Percentiles rank a stretch among this genome's conserved stretches.
phyloP scores from a whole-genome alignment of 2,329 filamentous ascomycete species.

The Colletotrichum sp. region DNA sequence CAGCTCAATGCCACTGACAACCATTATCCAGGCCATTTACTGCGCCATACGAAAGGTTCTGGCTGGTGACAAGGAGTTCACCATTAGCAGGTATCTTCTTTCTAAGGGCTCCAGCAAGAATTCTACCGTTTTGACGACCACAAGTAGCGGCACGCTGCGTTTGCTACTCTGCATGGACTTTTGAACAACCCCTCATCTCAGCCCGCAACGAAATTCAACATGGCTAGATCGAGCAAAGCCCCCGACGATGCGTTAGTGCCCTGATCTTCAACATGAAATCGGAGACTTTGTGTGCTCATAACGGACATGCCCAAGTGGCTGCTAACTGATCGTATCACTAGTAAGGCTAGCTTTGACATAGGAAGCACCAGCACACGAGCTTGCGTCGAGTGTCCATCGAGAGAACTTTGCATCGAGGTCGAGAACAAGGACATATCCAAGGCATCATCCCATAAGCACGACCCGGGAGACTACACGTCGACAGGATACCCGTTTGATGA shows the following conservation, averaged over 20 bases:
- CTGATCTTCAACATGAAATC: background rate
- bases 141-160: background rate
- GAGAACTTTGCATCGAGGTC: background rate
- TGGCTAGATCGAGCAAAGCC: background rate
- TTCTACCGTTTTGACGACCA: background rate
- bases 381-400: constrained; percentile 5
- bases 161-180: background rate
- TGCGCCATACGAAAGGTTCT: background rate
- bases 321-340: background rate
- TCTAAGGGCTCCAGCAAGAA: background rate
- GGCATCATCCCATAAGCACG: background rate
- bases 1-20: background rate
- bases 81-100: background rate
- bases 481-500: constrained; percentile 23
- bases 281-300: background rate
- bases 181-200: background rate
- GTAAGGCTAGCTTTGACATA: constrained; percentile 7
- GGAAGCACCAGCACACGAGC: constrained; percentile 24
- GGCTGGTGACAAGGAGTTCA: background rate
- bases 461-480: constrained; percentile 21
- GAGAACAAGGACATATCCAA: background rate
- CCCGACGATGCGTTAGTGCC: background rate
- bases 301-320: background rate
- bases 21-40: background rate
- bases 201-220: background rate